phyloP scores from a whole-genome alignment of 495 filamentous ascomycete genomes.

The Annulohypoxylon stygium region DNA sequence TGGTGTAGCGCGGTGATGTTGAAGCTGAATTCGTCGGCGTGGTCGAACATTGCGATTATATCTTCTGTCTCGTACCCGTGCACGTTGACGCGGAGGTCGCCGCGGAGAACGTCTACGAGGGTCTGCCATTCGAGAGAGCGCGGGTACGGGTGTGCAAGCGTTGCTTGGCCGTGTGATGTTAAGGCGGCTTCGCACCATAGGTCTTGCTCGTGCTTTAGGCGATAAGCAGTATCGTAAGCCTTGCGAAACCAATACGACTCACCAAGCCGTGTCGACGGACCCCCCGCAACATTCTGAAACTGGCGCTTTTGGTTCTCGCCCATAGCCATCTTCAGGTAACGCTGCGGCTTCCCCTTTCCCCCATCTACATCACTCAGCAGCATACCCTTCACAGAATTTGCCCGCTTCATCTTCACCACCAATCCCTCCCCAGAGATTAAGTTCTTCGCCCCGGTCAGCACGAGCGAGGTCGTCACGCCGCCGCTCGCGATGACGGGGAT shows the following conservation, averaged over 20 bases:
- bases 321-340: slow-evolving; percentile 72
- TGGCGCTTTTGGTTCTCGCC: slow-evolving; percentile 66
- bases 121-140: slow-evolving; percentile 64
- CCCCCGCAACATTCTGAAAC: slow-evolving; percentile 53
- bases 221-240: slow-evolving; percentile 60
- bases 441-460: slow-evolving; percentile 68
- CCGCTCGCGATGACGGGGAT: slow-evolving; percentile 65
- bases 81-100: slow-evolving; percentile 64
- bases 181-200: slow-evolving; percentile 61
- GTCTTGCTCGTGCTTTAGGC: slow-evolving; percentile 60
- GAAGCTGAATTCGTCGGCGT: slow-evolving; percentile 66
- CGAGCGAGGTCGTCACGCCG: slow-evolving; percentile 67
- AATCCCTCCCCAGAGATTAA: slow-evolving; percentile 68
- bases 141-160: slow-evolving; percentile 46
- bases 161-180: slow-evolving; percentile 7
- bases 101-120: slow-evolving; percentile 62
- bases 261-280: slow-evolving; percentile 35
- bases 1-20: slow-evolving; percentile 66
- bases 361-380: slow-evolving; percentile 61
- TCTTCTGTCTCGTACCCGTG: slow-evolving; percentile 68
- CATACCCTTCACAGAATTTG: slow-evolving; percentile 58
- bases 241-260: slow-evolving; percentile 57
- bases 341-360: slow-evolving; percentile 53
- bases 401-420: slow-evolving; percentile 62
- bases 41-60: slow-evolving; percentile 63